Evolutionary conservation across 1,139 yeast genomes (phyloP).

Genomic region (Suhomyces bokatorum): DNA sequence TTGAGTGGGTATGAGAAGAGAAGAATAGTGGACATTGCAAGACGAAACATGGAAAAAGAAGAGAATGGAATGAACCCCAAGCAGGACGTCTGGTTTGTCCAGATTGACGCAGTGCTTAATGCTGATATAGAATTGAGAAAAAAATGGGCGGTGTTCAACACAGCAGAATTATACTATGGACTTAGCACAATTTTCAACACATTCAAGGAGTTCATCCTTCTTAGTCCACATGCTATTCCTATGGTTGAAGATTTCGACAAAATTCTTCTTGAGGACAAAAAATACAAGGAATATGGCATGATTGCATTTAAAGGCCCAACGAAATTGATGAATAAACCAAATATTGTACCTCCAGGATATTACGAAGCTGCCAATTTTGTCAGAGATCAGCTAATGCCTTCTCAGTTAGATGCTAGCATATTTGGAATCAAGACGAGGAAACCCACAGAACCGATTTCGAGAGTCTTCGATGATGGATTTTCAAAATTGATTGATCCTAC

Average conservation of each 20-base stretch:
- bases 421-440: conserved; percentile 21
- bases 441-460: conserved; percentile 14
- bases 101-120: conserved; percentile 21
- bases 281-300: conserved; percentile 26
- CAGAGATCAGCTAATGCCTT: conserved; percentile 26
- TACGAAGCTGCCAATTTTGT: conserved; percentile 33
- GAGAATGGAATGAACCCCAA: conserved; percentile 17
- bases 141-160: conserved; percentile 12
- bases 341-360: conserved; percentile 30
- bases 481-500: conserved; percentile 31
- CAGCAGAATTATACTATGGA: conserved; percentile 22
- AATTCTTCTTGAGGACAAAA: conserved; percentile 19
- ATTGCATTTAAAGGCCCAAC: conserved; percentile 29
- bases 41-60: not conserved
- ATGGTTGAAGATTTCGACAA: conserved; percentile 19
- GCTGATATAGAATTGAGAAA: conserved; percentile 9
- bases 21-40: conserved; percentile 22
- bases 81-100: conserved; percentile 34
- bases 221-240: conserved; percentile 32
- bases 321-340: conserved; percentile 24
- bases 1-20: conserved; percentile 22
- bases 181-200: conserved; percentile 33
- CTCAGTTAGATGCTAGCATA: conserved; percentile 19
- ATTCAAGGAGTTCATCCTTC: conserved; percentile 31
- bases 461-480: conserved; percentile 28